Percentiles rank a stretch among this genome's conserved stretches.
Conservation (phyloP, 371 early-diverging fungal genomes). For the Syncephalastrum contaminatum region DNA sequence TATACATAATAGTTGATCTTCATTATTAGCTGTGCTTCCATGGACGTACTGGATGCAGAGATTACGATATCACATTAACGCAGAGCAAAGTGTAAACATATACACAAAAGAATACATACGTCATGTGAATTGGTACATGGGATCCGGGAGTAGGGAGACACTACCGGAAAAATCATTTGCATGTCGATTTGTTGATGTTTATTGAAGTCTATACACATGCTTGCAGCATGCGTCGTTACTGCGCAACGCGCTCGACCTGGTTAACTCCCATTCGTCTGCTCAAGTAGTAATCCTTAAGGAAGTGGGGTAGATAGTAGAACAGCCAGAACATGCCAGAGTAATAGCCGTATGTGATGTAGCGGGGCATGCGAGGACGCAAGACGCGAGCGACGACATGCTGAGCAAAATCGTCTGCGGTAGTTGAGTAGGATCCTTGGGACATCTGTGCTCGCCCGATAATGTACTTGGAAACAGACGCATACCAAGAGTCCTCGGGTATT, state of each 20-base stretch:
- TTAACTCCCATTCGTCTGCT: slow-evolving; percentile 38
- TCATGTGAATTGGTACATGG: no score
- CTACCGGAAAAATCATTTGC: no score
- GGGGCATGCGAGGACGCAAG: slow-evolving; percentile 34
- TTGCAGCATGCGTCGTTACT: neutral
- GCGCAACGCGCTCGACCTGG: slow-evolving; percentile 15
- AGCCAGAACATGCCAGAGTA: slow-evolving; percentile 33
- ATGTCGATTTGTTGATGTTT: no score
- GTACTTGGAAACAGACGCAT: slow-evolving; percentile 35
- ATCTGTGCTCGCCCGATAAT: slow-evolving; percentile 48
- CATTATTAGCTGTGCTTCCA: no score
- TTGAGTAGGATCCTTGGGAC: slow-evolving; percentile 50
- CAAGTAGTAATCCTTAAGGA: slow-evolving; percentile 44
- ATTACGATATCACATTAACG: no score
- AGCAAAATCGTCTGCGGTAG: slow-evolving; percentile 53
- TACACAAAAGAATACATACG: no score
- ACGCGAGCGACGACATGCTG: slow-evolving; percentile 39
- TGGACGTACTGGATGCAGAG: no score
- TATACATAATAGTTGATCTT: no score
- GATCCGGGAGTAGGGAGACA: no score
- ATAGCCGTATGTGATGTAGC: slow-evolving; percentile 53
- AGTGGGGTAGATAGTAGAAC: slow-evolving; percentile 45
- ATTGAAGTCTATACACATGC: no score
- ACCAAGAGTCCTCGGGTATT: slow-evolving; percentile 54
- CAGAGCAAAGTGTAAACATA: no score